Base-by-base conservation (phyloP, 306 rosid species). In the Rubus parviflorus region DNA sequence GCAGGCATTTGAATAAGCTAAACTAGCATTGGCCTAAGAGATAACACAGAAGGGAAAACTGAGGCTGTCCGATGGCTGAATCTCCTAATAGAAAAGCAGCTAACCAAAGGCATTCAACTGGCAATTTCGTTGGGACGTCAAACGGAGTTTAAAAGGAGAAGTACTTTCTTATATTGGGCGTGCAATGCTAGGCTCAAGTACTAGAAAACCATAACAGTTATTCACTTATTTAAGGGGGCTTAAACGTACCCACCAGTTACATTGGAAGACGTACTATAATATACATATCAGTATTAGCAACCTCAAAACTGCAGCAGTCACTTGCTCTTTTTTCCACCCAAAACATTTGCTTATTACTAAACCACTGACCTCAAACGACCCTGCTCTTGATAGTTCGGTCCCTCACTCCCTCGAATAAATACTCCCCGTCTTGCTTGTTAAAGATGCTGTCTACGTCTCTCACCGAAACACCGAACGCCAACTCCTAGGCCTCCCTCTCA, bases 381-480 rank as follows among this genome's bases (percentile, higher is more conserved):
- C 74, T 75, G 20, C 16, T 52, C 40, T 77, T 47, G 80, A 43
- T 48, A 30, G 7, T 22, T 35, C 22, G 90, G 89, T n/a, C n/a
- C n/a, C n/a, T n/a, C n/a, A n/a, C n/a, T 19, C 88, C 88, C 4
- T 88, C 86, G 49, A 88, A 75, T 48, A 88, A 90, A 70, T 81
- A 81, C 3, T 79, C 73, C 42, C 80, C 88, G 3, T 87, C 70
- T 61, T 89, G 82, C 71, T 60, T 84, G 66, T 54, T 41, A 48
- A 90, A 90, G 23, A 90, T 70, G 16, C 52, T 61, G 10, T 92
- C 88, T 81, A 88, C 89, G 62, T 71, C 83, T 6, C 83, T 82
- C 3, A 83, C 87, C 0, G 95, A 80, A 37, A 48, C 46, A 20
- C 83, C 82, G 9, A 90, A 88, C 3, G 93, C 78, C 41, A 92